Evolutionary conservation across 441 rosid genomes (phyloP), one percentile per base, ranked within the genome.

Genomic region (California macrophylla): DNA sequence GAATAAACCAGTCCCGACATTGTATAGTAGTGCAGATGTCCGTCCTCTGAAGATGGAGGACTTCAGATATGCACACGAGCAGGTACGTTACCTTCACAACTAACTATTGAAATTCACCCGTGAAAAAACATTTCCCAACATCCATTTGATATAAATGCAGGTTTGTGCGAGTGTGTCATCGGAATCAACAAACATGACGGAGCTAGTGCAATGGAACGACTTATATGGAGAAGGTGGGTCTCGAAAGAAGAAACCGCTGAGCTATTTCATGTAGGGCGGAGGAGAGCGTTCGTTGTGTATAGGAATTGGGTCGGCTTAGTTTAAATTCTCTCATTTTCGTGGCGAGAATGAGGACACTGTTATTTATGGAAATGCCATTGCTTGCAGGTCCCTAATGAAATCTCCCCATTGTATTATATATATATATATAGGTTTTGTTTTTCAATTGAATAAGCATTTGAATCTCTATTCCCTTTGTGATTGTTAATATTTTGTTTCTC

Each of bases 221-320:
- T 71, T 95, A 40, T 95, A 95, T 20, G 99, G 99, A 32, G 99
- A 95, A 83, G 99, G 99, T 23, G 99, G 99, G 69, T 88, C 99
- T 0, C 89, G 98, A 77, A 95, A 92, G 89, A 92, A 81, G 84
- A 83, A 72, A 30, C 83, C 97, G n/a, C 87, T 92, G 15, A 95
- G 98, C 82, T 95, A 95, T 80, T 95, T 92, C 84, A 89, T 95
- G 98, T 95, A 95, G 90, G 79, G n/a, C n/a, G 78, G 79, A 52
- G 71, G 50, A 29, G 7, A 60, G 13, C n/a, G n/a, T n/a, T n/a
- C n/a, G 16, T 4, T 72, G 70, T 79, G 82, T 79, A 82, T 79
- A 86, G 76, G 29, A 58, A 47, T 47, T 15, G 20, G 52, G 3
- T n/a, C n/a, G n/a, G n/a, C 21, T 20, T 16, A 20, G 60, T 47